phyloP scores from a whole-genome alignment of 2,329 filamentous ascomycete species.

The Claviceps lovelessii region DNA sequence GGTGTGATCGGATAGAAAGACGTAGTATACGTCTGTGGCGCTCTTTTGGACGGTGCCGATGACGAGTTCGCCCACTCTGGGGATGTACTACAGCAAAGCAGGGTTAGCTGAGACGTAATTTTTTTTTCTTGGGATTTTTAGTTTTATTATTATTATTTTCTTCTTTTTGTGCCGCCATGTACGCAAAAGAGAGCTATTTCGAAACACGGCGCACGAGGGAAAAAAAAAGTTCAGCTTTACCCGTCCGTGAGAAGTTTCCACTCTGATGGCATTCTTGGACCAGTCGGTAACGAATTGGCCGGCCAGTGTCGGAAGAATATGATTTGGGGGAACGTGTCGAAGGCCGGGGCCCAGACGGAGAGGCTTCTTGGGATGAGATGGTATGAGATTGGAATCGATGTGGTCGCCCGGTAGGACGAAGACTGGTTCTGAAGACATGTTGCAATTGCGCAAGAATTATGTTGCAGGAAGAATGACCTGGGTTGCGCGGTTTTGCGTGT shows the following conservation, averaged over 20 bases:
- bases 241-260: slow-evolving; percentile 57
- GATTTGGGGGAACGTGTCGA: slow-evolving; percentile 63
- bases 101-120: no score
- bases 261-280: slow-evolving; percentile 63
- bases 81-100: slow-evolving; percentile 48
- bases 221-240: slow-evolving; percentile 28
- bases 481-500: background rate
- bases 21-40: slow-evolving; percentile 64
- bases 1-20: slow-evolving; percentile 54
- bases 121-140: no score
- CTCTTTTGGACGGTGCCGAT: slow-evolving; percentile 74
- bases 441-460: no score
- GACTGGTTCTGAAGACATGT: slow-evolving; percentile 42
- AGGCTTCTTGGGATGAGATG: slow-evolving; percentile 52
- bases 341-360: slow-evolving; percentile 75
- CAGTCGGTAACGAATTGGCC: slow-evolving; percentile 53
- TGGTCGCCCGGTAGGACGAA: slow-evolving; percentile 73
- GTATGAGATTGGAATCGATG: slow-evolving; percentile 51
- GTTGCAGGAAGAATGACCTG: no score
- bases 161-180: background rate
- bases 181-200: background rate
- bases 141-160: background rate
- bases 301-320: slow-evolving; percentile 53
- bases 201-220: no score
- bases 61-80: slow-evolving; percentile 68